Base-by-base conservation (phyloP, 441 rosid species). In the Erodium texanum region DNA sequence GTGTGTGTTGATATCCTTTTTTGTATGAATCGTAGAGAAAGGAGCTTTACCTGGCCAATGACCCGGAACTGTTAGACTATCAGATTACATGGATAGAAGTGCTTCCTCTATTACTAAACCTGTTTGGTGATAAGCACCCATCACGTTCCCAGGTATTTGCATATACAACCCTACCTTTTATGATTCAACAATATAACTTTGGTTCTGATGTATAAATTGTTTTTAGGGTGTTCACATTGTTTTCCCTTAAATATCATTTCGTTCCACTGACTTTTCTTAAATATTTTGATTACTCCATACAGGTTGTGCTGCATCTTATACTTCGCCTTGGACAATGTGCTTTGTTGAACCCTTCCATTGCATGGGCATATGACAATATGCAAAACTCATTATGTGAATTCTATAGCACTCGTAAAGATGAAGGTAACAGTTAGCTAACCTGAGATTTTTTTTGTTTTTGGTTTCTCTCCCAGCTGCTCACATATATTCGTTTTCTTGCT, bases 291-390 rank as follows among this genome's bases (percentile, higher is more conserved):
- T 68, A 43, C 45, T 73, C n/a, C 64, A 68, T 69, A 58, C 79
- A 95, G 98, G 83, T 71, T 73, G 88, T 92, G 74, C 77, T 92
- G 84, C 78, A 71, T 61, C 89, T 95, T 75, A 71, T 90, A 62
- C 94, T 92, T 71, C 78, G 79, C 52, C 73, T 92, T 71, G 96
- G 95, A 56, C 88, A 85, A 73, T 76, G 79, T 73, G 81, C 86
- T 22, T 75, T 64, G 52, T 64, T 78, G 43, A 79, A 76, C 68
- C 66, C 85, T 76, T 74, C 80, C 56, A 77, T 80, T 54, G 69
- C 78, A 56, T 67, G 73, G 77, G 95, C 92, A 71, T 84, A 81
- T 74, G 89, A 85, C 29, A 76, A 77, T 18, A 68, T 78, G 64
- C 93, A 89, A 67, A 54, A 61, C 45, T 66, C 83, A 24, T 79